These are phyloP conservation scores for Candida chilensis DNA, from an alignment of 805 yeast genomes.

Conservation along the genomic window DNA sequence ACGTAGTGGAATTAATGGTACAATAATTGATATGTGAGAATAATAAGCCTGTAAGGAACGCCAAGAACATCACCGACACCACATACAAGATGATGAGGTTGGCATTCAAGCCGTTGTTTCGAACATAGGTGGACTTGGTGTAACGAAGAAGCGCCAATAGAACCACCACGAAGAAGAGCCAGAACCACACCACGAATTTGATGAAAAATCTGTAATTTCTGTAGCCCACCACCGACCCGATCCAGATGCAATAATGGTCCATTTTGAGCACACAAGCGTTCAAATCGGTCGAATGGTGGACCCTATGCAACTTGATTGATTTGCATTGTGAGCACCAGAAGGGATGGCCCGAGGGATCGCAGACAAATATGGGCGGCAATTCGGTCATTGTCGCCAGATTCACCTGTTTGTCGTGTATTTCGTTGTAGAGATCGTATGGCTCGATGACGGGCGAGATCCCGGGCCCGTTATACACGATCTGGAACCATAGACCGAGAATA, in stretches of 20 bases:
- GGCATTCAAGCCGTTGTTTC: constrained; percentile 7
- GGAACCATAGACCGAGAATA: constrained; percentile 31
- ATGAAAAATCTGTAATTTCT: constrained; percentile 54
- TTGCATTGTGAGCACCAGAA: constrained; percentile 65
- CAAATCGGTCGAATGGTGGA: constrained; percentile 57
- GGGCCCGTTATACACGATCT: constrained; percentile 44
- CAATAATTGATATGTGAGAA: constrained; percentile 15
- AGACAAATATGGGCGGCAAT: constrained; percentile 53
- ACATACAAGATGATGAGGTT: constrained; percentile 21
- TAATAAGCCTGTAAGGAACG: constrained; percentile 15
- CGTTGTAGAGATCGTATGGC: constrained; percentile 18
- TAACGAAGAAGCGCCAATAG: constrained; percentile 5
- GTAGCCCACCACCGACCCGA: constrained; percentile 66
- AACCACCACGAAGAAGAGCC: constrained; percentile 19
- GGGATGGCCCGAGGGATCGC: constrained; percentile 71
- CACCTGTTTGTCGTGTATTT: constrained; percentile 3
- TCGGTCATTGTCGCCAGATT: constrained; percentile 10
- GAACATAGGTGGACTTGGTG: background rate
- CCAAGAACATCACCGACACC: constrained; percentile 15
- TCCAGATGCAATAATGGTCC: constrained; percentile 81
- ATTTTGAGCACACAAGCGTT: constrained; percentile 58
- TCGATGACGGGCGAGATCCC: constrained; percentile 32
- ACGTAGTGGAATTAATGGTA: constrained; percentile 18
- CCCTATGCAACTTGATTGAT: constrained; percentile 54
- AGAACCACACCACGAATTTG: constrained; percentile 33